Conservation (phyloP, 2,329 filamentous ascomycete species). For the Fusarium sp. region DNA sequence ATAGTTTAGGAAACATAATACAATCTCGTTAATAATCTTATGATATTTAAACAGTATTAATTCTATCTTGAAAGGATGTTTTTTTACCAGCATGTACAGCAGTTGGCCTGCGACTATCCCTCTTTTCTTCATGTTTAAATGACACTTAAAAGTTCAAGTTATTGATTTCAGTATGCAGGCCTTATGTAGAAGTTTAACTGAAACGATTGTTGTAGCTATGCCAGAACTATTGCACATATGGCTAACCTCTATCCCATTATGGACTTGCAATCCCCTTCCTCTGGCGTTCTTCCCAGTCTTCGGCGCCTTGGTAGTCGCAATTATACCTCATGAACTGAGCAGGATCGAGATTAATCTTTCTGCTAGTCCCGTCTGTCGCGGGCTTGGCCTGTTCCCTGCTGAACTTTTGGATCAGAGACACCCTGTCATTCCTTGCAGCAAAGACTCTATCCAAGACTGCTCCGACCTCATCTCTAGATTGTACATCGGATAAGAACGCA, state of each 20-base stretch:
- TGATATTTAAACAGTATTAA: no score
- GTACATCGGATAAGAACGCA: slow-evolving; percentile 2
- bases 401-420: slow-evolving; percentile 40
- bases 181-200: no score
- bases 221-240: neutral
- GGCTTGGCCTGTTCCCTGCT: slow-evolving; percentile 43
- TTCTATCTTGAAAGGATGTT: no score
- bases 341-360: slow-evolving; percentile 39
- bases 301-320: slow-evolving; percentile 40
- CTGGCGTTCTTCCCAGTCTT: slow-evolving; percentile 41
- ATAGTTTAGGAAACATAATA: no score
- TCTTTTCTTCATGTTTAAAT: no score
- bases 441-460: slow-evolving; percentile 15
- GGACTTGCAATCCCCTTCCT: slow-evolving; percentile 16
- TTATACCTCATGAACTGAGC: slow-evolving; percentile 44
- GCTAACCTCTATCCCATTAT: neutral
- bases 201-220: no score
- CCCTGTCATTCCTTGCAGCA: slow-evolving; percentile 30
- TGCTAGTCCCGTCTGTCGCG: slow-evolving; percentile 33
- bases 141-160: no score
- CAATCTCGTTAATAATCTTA: no score
- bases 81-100: no score
- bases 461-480: neutral
- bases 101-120: no score
- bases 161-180: no score